These are phyloP conservation scores for Kondoa malvinella DNA, from an alignment of 768 basidiomycete genomes.

Conservation along the genomic window DNA sequence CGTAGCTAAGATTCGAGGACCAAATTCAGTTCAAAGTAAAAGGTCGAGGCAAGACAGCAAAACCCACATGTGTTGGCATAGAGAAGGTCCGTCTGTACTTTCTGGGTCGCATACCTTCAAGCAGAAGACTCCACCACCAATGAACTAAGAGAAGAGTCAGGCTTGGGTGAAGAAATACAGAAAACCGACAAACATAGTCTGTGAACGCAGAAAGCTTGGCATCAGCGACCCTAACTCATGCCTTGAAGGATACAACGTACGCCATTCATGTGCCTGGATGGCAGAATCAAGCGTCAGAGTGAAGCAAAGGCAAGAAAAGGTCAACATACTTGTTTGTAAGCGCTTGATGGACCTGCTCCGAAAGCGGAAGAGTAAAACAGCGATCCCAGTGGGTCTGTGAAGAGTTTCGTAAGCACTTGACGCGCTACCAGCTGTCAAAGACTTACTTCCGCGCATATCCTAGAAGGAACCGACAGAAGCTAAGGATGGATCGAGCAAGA, in stretches of 20 bases:
- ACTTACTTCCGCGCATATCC: conserved; percentile 66
- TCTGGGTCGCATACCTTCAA: conserved; percentile 48
- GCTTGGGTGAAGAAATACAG: too few relatives aligned
- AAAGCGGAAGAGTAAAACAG: conserved; percentile 2
- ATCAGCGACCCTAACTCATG: too few relatives aligned
- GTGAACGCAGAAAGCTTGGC: too few relatives aligned
- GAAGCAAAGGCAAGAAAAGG: too few relatives aligned
- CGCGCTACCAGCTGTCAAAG: too few relatives aligned
- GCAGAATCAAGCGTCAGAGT: too few relatives aligned
- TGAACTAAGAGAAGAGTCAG: not conserved
- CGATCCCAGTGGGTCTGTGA: conserved; percentile 27
- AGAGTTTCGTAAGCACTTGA: too few relatives aligned
- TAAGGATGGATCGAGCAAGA: too few relatives aligned
- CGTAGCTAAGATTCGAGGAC: conserved; percentile 28
- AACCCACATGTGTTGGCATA: conserved; percentile 49
- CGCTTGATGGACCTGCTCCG: conserved; percentile 24
- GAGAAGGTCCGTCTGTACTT: conserved; percentile 31
- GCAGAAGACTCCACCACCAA: conserved; percentile 40
- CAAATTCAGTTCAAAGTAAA: conserved; percentile 3
- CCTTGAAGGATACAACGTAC: too few relatives aligned
- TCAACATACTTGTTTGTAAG: conserved; percentile 41
- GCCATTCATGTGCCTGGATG: conserved; percentile 55
- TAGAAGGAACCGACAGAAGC: too few relatives aligned
- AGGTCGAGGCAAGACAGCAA: not conserved
- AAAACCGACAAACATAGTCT: too few relatives aligned